Evolutionary conservation across 495 filamentous ascomycete genomes (phyloP), one percentile per base, ranked within the genome.

Genomic region (Lasiosphaeris hirsuta): DNA sequence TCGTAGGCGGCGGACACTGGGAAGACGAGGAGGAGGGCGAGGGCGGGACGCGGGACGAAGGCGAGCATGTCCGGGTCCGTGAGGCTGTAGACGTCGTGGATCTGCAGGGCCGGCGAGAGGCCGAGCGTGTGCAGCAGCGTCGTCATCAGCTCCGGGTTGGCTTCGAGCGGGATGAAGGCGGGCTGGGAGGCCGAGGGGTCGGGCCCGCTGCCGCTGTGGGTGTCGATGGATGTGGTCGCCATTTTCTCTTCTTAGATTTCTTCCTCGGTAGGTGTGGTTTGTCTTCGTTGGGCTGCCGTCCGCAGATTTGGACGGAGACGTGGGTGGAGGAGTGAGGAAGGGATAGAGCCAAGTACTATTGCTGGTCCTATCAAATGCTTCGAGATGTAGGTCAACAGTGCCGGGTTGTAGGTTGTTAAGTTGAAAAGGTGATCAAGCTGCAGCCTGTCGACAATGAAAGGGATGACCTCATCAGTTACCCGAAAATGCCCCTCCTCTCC

Each of bases 11-110:
- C 69, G n/a, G 81, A 84, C 59, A 92, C 79, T 58, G 90, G 91
- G 73, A 93, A 90, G 63, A 95, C 89, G 72, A 95, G 85, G 56
- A 96, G 83, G 15, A 96, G 80, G 30, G 90, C 91, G 60, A 86
- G 81, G 4, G 86, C 86, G 45, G 90, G 90, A n/a, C 90, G 86
- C 9, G 91, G 90, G 46, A 96, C 77, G 75, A 92, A 86, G 61
- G 84, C 79, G 38, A 96, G 81, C 15, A 93, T 79, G 47, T 91
- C 87, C 0, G 87, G 83, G 37, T 92, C 89, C 51, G 87, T 83
- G 68, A 96, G 85, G 59, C 82, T 86, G 78, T 85, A 94, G 67
- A 96, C 88, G 73, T 96, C 90, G 72, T 91, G 84, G 72, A 96
- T 85, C 56, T 76, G 75, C 17, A 95, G 75, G 14, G 76, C 72